phyloP scores from a whole-genome alignment of 202 grass and related monocot genomes.

The Elaeis oleifera region DNA sequence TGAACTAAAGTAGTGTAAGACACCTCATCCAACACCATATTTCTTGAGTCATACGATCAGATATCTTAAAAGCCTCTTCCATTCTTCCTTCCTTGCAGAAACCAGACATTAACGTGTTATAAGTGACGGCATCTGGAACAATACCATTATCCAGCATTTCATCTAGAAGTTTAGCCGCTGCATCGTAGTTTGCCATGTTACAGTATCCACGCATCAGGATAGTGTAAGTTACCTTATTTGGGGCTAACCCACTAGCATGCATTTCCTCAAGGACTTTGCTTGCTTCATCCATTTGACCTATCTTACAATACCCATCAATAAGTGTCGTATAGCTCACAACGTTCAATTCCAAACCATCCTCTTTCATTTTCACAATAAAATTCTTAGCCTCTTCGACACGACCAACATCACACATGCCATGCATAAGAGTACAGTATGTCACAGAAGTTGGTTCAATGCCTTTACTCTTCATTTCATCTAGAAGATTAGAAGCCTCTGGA shows the following conservation, averaged over 20 bases:
- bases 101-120: slow-evolving; percentile 49
- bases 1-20: slow-evolving; percentile 48
- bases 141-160: slow-evolving; percentile 65
- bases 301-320: slow-evolving; percentile 64
- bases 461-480: slow-evolving; percentile 63
- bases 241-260: slow-evolving; percentile 40
- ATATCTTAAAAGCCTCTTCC: slow-evolving; percentile 38
- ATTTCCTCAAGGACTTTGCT: slow-evolving; percentile 61
- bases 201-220: slow-evolving; percentile 64
- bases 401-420: slow-evolving; percentile 68
- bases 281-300: slow-evolving; percentile 79
- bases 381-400: slow-evolving; percentile 60
- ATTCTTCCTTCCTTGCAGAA: slow-evolving; percentile 40
- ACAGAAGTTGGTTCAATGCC: slow-evolving; percentile 51
- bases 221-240: slow-evolving; percentile 88
- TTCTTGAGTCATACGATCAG: slow-evolving; percentile 35
- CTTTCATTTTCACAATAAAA: slow-evolving; percentile 43
- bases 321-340: slow-evolving; percentile 73
- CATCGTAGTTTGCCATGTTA: slow-evolving; percentile 58
- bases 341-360: slow-evolving; percentile 41
- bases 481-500: slow-evolving; percentile 49
- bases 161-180: slow-evolving; percentile 58
- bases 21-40: slow-evolving; percentile 37
- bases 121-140: slow-evolving; percentile 65
- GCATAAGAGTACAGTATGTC: slow-evolving; percentile 64